These are phyloP conservation scores for Leptodontidium sp. DNA, from an alignment of 2,329 filamentous ascomycete species.

Conservation along the genomic window DNA sequence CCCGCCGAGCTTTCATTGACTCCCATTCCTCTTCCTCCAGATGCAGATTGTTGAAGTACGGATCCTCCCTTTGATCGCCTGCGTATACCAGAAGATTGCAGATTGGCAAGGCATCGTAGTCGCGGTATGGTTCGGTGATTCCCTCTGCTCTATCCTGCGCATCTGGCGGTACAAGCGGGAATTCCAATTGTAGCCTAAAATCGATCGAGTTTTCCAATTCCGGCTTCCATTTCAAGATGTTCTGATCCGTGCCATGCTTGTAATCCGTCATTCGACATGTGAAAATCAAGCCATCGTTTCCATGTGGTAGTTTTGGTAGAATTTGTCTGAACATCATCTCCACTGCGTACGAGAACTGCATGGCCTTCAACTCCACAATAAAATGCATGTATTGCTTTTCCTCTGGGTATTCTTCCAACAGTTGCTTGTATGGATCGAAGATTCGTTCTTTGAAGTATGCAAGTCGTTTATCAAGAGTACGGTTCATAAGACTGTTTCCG, in stretches of 20 bases:
- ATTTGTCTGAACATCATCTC: conserved; percentile 92
- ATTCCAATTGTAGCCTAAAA: conserved; percentile 81
- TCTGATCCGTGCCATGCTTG: conserved; percentile 86
- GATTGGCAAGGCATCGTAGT: conserved; percentile 83
- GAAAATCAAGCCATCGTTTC: conserved; percentile 97
- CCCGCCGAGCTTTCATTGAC: conserved; percentile 72
- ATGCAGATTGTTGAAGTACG: conserved; percentile 69
- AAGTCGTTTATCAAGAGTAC: conserved; percentile 86
- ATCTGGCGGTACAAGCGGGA: conserved; percentile 75
- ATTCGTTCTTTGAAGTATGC: conserved; percentile 85
- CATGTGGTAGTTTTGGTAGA: conserved; percentile 84
- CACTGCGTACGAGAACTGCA: conserved; percentile 88
- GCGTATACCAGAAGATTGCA: conserved; percentile 76
- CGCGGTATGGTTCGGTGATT: conserved; percentile 67
- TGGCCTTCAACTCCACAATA: conserved; percentile 84
- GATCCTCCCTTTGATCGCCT: conserved; percentile 60
- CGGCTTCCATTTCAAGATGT: conserved; percentile 98
- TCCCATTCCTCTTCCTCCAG: conserved; percentile 86
- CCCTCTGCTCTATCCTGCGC: conserved; percentile 73
- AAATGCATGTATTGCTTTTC: conserved; percentile 79
- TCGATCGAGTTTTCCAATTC: conserved; percentile 95
- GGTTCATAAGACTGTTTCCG: conserved; percentile 75
- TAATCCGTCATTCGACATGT: conserved; percentile 92
- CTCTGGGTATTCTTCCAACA: conserved; percentile 71
- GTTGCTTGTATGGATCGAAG: conserved; percentile 72